Conservation (phyloP, 23 red algal genomes). For the Gracilaria vermiculophylla region DNA sequence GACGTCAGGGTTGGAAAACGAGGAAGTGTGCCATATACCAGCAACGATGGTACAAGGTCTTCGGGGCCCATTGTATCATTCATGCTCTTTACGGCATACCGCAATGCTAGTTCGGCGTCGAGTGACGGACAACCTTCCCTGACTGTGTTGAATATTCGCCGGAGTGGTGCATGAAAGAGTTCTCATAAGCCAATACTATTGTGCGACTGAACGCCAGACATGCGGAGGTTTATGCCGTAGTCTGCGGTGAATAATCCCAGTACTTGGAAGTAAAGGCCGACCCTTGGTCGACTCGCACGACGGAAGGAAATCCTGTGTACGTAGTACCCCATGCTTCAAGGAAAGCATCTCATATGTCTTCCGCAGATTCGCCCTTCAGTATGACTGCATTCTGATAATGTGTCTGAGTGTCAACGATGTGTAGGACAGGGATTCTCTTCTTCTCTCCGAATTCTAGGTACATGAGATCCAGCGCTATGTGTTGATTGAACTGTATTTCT, state of each 20-base stretch:
- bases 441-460: too few relatives aligned
- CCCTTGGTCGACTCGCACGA: background rate
- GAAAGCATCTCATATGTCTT: constrained; percentile 22
- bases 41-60: background rate
- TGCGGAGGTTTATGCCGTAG: background rate
- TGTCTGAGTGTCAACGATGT: constrained; percentile 9
- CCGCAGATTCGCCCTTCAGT: background rate
- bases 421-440: constrained; percentile 2
- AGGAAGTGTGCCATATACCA: background rate
- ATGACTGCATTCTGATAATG: background rate
- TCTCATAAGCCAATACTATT: constrained; percentile 24
- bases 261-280: background rate
- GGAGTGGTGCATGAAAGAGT: background rate
- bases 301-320: constrained; percentile 2
- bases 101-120: background rate
- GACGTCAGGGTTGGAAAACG: background rate
- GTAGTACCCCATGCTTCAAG: background rate
- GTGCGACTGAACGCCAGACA: constrained; percentile 16
- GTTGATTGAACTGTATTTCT: background rate
- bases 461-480: constrained; percentile 25
- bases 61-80: constrained; percentile 3
- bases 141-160: background rate
- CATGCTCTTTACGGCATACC: background rate
- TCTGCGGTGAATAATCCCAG: background rate
- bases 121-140: background rate